Evolutionary conservation across 176 grass and related monocot species (phyloP), one percentile per base, ranked within the genome.

Genomic region (Oryza meridionalis): DNA sequence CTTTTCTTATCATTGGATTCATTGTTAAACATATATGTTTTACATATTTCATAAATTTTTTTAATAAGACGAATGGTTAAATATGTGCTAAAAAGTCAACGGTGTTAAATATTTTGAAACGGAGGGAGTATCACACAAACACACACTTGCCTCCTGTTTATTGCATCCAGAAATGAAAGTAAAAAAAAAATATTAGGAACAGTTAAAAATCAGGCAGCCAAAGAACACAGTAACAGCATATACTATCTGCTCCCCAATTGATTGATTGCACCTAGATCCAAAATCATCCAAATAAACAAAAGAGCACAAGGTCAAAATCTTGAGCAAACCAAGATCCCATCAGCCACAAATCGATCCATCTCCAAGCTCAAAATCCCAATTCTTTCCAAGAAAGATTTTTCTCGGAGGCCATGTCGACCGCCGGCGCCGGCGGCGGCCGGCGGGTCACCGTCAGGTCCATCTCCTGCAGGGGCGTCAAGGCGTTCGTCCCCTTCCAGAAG

Each of bases 401-500:
- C 11, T 51, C 4, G 11, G 33, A 81, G 63, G 70, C 76, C 83
- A 90, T 90, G 88, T 25, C 76, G 29, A 24, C 4, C 38, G 62
- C 87, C 61, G 29, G 15, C 73, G 5, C 51, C 33, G 50, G 59
- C 40, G 25, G 37, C 25, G 53, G 78, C 10, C 68, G 73, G 78
- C 83, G 88, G 67, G 43, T 90, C 65, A 72, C 71, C 53, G 61
- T 94, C 10, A 88, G 37, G 21, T 94, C 86, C 70, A 69, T 94
- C 12, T 84, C 86, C 35, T 94, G 92, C 86, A 86, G 87, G 24
- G 83, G 83, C 11, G 81, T 94, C 76, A 86, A 69, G 78, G 78
- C 92, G 17, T 83, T 86, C 33, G 75, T 91, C 12, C 89, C 83
- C 16, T 89, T 94, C 83, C 89, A 88, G 79, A 88, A 72, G 43